Evolutionary conservation across 2,329 filamentous ascomycete genomes (phyloP).

Genomic region (Trichoderma hamatum): DNA sequence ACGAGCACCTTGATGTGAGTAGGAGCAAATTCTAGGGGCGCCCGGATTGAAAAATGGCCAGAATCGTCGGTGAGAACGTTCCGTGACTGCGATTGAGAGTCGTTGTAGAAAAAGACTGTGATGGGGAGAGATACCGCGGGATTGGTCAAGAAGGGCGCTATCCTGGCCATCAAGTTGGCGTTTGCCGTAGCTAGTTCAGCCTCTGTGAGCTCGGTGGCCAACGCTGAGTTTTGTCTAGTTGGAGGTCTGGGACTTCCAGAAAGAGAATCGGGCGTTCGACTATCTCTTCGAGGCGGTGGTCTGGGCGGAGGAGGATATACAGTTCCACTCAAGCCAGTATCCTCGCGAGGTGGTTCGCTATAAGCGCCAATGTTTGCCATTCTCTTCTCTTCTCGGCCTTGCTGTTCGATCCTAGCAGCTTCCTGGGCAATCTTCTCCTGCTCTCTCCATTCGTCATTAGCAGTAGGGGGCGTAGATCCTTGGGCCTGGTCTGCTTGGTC

Average conservation of each 20-base stretch:
- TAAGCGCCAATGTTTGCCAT: constrained; percentile 72
- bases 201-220: constrained; percentile 65
- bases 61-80: constrained; percentile 85
- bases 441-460: constrained; percentile 54
- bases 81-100: constrained; percentile 76
- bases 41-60: constrained; percentile 83
- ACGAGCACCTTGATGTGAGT: constrained; percentile 87
- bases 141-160: constrained; percentile 87
- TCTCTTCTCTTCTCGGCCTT: constrained; percentile 71
- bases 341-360: constrained; percentile 64
- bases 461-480: constrained; percentile 32
- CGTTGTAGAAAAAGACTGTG: constrained; percentile 94
- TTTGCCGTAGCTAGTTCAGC: constrained; percentile 81
- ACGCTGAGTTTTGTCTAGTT: constrained; percentile 42
- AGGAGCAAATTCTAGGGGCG: constrained; percentile 84
- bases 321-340: constrained; percentile 39
- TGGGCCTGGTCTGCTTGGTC: constrained; percentile 41
- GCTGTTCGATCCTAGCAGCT: constrained; percentile 74
- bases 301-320: background rate
- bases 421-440: constrained; percentile 72
- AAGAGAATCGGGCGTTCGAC: constrained; percentile 42
- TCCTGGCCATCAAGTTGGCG: constrained; percentile 80
- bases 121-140: constrained; percentile 77
- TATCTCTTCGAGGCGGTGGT: constrained; percentile 6
- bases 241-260: constrained; percentile 50